Evolutionary conservation across 2,329 filamentous ascomycete species (phyloP), one percentile per base, ranked within the genome.

Genomic region (Thelonectria rubi): DNA sequence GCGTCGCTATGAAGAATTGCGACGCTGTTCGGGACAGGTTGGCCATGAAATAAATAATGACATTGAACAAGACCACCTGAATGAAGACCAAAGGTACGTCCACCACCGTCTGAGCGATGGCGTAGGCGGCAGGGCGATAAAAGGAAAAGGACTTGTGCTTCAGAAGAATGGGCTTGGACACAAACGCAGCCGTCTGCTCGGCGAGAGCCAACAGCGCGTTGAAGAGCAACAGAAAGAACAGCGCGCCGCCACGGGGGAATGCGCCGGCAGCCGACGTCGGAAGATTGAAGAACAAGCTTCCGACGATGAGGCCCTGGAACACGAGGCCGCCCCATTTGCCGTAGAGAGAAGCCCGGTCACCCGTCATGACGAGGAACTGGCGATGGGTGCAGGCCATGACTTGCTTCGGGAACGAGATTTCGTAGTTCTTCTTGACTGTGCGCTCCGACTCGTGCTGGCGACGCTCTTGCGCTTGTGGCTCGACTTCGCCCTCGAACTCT

Each of bases 311-410:
- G 2, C 78, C 81, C 71, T 93, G 91, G 60, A 90, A 86, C 47
- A 95, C 75, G 58, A 94, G 89, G 67, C 93, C 92, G 72, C 93
- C 91, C 71, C 91, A 85, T 72, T 95, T 95, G 20, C 91, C 94
- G 71, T 89, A 89, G 0, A 95, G 81, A 0, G 91, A 91, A 0
- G 88, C 88, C 57, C 83, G 88, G 75, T 96, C 91, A 42, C 92
- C 92, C 72, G 86, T 85, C 26, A 93, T 85, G 30, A 96, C 84
- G 87, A 91, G 92, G 69, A 93, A 90, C 74, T 96, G 91, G 17
- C 93, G 86, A 60, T 88, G 83, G 0, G 90, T 91, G 77, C 90
- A 82, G 5, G 88, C 88, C 17, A 86, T 71, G 5, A 95, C 89
- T 75, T 96, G 93, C 20, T 88, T 84, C 45, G 84, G 78, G 72